Evolutionary conservation across 371 early-diverging fungal species (phyloP), one percentile per base, ranked within the genome.

Genomic region (Mucor sp.): DNA sequence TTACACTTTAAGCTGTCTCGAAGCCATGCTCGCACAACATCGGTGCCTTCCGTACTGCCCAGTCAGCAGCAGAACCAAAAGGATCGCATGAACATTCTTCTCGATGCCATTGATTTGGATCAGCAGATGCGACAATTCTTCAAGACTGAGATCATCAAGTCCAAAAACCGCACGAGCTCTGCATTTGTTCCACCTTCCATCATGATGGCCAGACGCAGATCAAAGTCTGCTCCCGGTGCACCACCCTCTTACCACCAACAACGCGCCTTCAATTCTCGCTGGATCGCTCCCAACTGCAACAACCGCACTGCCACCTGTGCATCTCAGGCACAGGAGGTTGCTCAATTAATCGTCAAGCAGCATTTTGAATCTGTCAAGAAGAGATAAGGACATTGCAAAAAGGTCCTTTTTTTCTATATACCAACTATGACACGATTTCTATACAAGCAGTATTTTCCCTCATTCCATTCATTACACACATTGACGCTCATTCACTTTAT

Each of bases 21-120:
- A 35, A 48, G 69, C 17, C 82, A 81, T 72, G 58, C 35, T 12
- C 77, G 82, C 25, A 77, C 79, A 8, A 68, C 66, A 14, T 82
- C 82, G 8, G 58, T 71, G n/a, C 82, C 82, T 15, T 60, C 71
- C 9, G 60, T 70, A 3, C 56, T 82, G 14, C 82, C 82, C 23
- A 82, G 79, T 37, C 66, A 78, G 27, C 57, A 58, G 41, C 19
- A 53, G 11, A 12, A 27, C 14, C 23, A 61, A 19, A 74, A 67
- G 25, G 62, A 78, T 15, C 78, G 78, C 1, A 68, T 83, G 72
- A 72, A 74, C 50, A 65, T 80, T 9, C 55, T 83, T 8, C 32
- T 83, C 9, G 76, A 83, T 60, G 83, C 83, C 6, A 83, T 83
- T 65, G 83, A 78, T 35, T 62, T 83, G 11, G 83, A 83, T 35